A percentile compares a stretch with the other conserved stretches of the same genome.
These are phyloP conservation scores for Lactarius sp. DNA, from an alignment of 768 basidiomycete species.

Conservation along the genomic window DNA sequence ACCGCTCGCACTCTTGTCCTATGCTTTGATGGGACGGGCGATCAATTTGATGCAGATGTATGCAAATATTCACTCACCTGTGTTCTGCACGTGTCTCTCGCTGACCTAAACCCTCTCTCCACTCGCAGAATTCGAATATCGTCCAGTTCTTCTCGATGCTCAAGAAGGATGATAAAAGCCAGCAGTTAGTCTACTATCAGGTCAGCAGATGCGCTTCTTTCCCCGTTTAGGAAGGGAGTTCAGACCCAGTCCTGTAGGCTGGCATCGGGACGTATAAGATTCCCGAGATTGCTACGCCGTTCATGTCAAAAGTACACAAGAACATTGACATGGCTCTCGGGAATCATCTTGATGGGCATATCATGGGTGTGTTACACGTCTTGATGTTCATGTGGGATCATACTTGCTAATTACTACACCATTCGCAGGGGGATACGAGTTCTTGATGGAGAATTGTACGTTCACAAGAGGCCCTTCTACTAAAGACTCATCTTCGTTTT, in stretches of 20 bases:
- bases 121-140: no score
- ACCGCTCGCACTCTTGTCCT: no score
- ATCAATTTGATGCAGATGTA: no score
- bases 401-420: background rate
- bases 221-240: background rate
- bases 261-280: conserved; percentile 70
- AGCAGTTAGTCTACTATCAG: conserved; percentile 76
- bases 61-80: no score
- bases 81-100: no score
- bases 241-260: conserved; percentile 38
- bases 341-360: conserved; percentile 58
- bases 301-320: conserved; percentile 49
- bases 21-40: no score
- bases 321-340: conserved; percentile 58
- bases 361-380: conserved; percentile 48
- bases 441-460: conserved; percentile 72
- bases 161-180: conserved; percentile 54
- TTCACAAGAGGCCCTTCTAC: background rate
- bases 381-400: background rate
- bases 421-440: conserved; percentile 62
- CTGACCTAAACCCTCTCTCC: no score
- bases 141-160: conserved; percentile 63
- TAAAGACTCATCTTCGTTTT: background rate
- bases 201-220: conserved; percentile 30
- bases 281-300: conserved; percentile 56